Evolutionary conservation across 169 alveolate genomes (phyloP), one percentile per base, ranked within the genome.

Genomic region (Plasmodium vinckei): DNA sequence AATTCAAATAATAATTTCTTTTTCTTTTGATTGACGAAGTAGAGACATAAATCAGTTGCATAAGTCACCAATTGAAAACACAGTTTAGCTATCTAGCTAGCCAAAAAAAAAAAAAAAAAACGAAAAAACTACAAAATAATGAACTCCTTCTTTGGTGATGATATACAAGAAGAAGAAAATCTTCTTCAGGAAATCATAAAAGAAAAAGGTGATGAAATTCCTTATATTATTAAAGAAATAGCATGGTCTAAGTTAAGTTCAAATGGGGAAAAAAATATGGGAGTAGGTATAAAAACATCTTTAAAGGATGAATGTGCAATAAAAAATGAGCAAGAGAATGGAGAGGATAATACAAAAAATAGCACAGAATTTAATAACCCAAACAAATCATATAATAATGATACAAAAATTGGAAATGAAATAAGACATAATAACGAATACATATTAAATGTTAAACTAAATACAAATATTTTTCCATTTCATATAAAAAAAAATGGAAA

Each of bases 121-220:
- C 1, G 0, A 9, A 13, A n/a, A 51, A 51, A 51, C 17, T 5
- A 7, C 5, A 33, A 5, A 33, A 60, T 10, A 33, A 82, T 82
- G 90, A 53, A 67, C 17, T 82, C 90, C 68, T 82, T 82, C 33
- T 82, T 82, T 51, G n/a, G 72, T 9, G 90, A 82, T 53, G 90
- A 82, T 44, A 82, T 84, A 3, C 39, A 39, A 61, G 90, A 82
- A 49, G 90, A 82, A 82, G 90, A 82, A 68, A 70, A 82, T 19
- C 72, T 82, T 15, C 68, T 82, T 25, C 72, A 51, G 27, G 57
- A 47, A 33, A 82, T 82, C 9, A 39, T 65, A 25, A 21, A 82
- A 56, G 60, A 15, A 0, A 68, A 65, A 9, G 25, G 42, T 7
- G 90, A 82, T 17, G 27, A 57, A 10, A 19, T 82, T 42, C 90